These are phyloP conservation scores for Phaffomyces antillensis DNA, from an alignment of 805 yeast species.

Conservation along the genomic window DNA sequence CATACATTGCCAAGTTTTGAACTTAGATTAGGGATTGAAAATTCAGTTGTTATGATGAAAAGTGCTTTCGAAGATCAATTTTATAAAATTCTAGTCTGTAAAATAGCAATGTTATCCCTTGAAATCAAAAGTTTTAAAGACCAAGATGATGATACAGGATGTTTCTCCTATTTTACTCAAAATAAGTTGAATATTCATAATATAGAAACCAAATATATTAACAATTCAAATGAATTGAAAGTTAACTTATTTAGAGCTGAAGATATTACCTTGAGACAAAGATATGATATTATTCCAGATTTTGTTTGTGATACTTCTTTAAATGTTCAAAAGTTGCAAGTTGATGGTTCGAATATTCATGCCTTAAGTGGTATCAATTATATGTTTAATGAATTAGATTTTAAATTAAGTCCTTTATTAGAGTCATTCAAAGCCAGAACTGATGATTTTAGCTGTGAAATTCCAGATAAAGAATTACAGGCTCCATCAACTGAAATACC, in stretches of 20 bases:
- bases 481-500: background rate
- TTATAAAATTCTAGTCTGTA: conserved; percentile 24
- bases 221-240: conserved; percentile 10
- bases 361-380: conserved; percentile 26
- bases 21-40: conserved; percentile 32
- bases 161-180: conserved; percentile 3
- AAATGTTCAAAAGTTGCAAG: conserved; percentile 8
- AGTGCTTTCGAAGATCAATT: conserved; percentile 25
- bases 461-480: background rate
- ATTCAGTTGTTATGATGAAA: conserved; percentile 29
- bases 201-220: conserved; percentile 11
- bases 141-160: conserved; percentile 16
- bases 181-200: conserved; percentile 13
- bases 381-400: conserved; percentile 15
- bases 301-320: background rate
- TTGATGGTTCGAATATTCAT: conserved; percentile 24
- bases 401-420: conserved; percentile 6
- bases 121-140: conserved; percentile 11
- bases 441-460: conserved; percentile 1
- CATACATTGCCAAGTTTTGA: conserved; percentile 28
- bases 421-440: conserved; percentile 1
- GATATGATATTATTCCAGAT: conserved; percentile 12
- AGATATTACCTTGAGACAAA: conserved; percentile 11
- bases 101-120: conserved; percentile 19
- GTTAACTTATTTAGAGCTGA: conserved; percentile 9